Evolutionary conservation across 768 basidiomycete species (phyloP), one percentile per base, ranked within the genome.

Genomic region (Cubamyces lactineus): DNA sequence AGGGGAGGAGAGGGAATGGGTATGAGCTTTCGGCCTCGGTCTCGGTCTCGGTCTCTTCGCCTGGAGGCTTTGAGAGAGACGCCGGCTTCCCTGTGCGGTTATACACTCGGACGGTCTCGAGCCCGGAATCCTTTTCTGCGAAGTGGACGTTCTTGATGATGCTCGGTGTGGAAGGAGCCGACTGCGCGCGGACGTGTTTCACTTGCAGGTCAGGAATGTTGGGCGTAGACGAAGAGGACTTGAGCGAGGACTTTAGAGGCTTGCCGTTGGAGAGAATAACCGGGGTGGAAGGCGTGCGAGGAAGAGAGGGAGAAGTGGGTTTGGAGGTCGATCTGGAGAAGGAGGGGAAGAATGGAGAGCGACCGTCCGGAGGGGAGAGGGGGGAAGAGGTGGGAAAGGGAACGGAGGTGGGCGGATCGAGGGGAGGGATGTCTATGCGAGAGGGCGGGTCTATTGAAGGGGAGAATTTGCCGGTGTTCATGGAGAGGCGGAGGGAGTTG

Each of bases 131-230:
- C 61, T 84, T 79, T 51, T 83, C 80, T 0, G 84, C 80, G 68
- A 98, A 98, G 71, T 96, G 95, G 0, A 98, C 96, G 53, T 86
- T 89, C 78, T 96, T 96, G 1, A 83, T 84, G 13, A 79, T 77
- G 28, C 62, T 55, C 0, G 84, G 89, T 0, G 88, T 86, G 0
- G 83, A 73, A 0, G 94, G 91, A 30, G 84, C 85, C 8, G 87
- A 88, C 71, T 73, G 79, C 26, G 79, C 74, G 65, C 75, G 78
- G 30, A 68, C 53, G 62, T 70, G 79, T 72, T 68, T 79, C 76
- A 53, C 66, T 65, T 68, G 75, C 71, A 68, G 64, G 53, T 75
- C 76, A 45, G 77, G 73, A 53, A 84, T 82, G 66, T 76, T 77
- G 45, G 82, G 80, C 2, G 80, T 72, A 12, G 84, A 84, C 8